phyloP scores from a whole-genome alignment of 2,329 filamentous ascomycete species.

The Cercospora sesami region DNA sequence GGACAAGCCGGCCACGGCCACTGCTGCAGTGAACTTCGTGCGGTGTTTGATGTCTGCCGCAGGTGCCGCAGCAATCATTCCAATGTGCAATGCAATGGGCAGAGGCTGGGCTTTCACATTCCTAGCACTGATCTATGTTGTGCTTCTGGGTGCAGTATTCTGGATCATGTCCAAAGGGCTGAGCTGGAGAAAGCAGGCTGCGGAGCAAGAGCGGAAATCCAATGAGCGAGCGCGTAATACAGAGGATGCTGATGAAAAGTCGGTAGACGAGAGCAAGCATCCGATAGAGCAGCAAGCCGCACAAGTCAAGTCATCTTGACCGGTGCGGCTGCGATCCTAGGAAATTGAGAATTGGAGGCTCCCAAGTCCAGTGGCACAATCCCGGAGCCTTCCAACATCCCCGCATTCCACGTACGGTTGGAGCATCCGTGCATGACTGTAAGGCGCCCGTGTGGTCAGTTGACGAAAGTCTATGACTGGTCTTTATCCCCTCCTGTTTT shows the following conservation, averaged over 20 bases:
- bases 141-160: constrained; percentile 26
- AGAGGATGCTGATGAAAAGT: constrained; percentile 16
- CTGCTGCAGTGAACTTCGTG: constrained; percentile 47
- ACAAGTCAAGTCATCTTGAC: neutral
- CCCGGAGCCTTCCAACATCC: neutral
- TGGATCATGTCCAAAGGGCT: constrained; percentile 30
- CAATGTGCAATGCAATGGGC: constrained; percentile 36
- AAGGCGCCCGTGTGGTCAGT: neutral
- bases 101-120: constrained; percentile 51
- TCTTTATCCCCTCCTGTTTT: constrained; percentile 42
- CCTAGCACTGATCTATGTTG: constrained; percentile 29
- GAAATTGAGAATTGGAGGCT: neutral
- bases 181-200: constrained; percentile 28
- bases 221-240: neutral
- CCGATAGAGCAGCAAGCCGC: neutral
- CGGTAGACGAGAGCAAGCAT: neutral
- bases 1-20: constrained; percentile 44
- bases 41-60: constrained; percentile 48
- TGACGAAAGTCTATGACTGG: neutral
- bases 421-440: neutral
- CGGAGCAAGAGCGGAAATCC: constrained; percentile 19
- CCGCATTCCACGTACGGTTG: neutral
- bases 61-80: constrained; percentile 42
- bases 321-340: neutral
- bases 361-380: neutral